Conservation (phyloP, 1,284 basidiomycete genomes). For the Ustilago crameri region DNA sequence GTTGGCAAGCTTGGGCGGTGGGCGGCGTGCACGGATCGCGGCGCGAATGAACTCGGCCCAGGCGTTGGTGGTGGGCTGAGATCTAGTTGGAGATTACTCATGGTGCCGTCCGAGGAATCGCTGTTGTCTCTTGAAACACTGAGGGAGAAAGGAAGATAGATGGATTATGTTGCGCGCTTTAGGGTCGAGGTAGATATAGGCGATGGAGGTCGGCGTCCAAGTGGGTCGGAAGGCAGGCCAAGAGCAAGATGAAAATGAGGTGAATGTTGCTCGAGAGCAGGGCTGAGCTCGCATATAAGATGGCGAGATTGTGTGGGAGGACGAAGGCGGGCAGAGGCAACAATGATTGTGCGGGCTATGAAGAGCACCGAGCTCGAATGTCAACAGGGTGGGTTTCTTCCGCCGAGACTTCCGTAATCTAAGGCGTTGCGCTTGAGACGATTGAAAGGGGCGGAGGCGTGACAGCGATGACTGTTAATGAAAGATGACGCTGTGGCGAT, state of each 20-base stretch:
- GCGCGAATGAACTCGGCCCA: slow-evolving; percentile 43
- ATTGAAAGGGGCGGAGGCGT: background rate
- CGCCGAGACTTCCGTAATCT: background rate
- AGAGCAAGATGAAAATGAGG: background rate
- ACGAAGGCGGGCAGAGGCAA: slow-evolving; percentile 8
- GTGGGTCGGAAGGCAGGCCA: background rate
- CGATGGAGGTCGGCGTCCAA: background rate
- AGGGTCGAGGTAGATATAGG: slow-evolving; percentile 10
- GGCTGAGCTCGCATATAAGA: background rate
- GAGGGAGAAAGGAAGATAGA: background rate
- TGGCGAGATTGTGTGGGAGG: slow-evolving; percentile 8
- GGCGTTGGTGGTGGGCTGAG: slow-evolving; percentile 42
- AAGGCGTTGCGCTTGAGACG: background rate
- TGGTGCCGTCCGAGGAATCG: slow-evolving; percentile 1
- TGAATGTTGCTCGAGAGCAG: background rate
- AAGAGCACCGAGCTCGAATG: slow-evolving; percentile 5
- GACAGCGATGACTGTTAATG: background rate
- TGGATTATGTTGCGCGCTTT: background rate
- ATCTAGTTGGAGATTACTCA: slow-evolving; percentile 13
- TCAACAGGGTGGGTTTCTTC: slow-evolving; percentile 1
- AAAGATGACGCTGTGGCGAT: slow-evolving; percentile 1
- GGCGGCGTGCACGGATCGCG: slow-evolving; percentile 10
- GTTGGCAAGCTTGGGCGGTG: slow-evolving; percentile 10
- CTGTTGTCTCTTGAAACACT: background rate
- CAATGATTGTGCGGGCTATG: slow-evolving; percentile 4